These are phyloP conservation scores for Neurospora sp. DNA, from an alignment of 495 filamentous ascomycete species.

Conservation along the genomic window DNA sequence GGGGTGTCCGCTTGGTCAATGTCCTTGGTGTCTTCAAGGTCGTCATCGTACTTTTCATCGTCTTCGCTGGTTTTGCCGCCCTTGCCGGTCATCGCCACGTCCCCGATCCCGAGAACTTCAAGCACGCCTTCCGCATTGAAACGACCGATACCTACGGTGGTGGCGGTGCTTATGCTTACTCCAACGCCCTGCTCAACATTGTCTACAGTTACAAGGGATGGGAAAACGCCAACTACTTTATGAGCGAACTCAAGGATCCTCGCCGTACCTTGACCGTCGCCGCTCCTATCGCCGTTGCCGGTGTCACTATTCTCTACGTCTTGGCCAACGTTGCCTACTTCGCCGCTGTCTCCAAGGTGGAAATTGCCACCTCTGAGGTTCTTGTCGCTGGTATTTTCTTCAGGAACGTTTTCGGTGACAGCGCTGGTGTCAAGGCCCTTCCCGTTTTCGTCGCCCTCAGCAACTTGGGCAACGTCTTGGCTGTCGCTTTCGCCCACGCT, in stretches of 20 bases:
- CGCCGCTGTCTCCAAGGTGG: constrained; percentile 29
- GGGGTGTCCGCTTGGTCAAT: constrained; percentile 54
- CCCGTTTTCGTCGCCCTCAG: constrained; percentile 52
- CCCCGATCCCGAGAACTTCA: constrained; percentile 25
- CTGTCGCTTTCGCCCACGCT: constrained; percentile 41
- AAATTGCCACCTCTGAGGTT: constrained; percentile 41
- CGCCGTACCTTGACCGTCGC: constrained; percentile 51
- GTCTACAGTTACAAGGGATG: constrained; percentile 41
- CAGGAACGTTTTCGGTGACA: constrained; percentile 32
- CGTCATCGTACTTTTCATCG: constrained; percentile 51
- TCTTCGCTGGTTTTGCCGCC: constrained; percentile 46
- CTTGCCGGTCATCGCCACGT: constrained; percentile 3
- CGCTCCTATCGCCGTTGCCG: constrained; percentile 46
- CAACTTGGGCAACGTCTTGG: constrained; percentile 49
- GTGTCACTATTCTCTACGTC: constrained; percentile 51
- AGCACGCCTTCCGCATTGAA: constrained; percentile 18
- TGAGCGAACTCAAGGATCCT: constrained; percentile 51
- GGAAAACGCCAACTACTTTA: constrained; percentile 39
- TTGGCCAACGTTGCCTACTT: constrained; percentile 57
- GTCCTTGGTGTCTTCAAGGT: constrained; percentile 57
- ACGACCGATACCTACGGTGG: constrained; percentile 27
- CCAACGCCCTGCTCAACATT: constrained; percentile 39
- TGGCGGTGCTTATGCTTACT: constrained; percentile 23
- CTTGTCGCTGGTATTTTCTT: constrained; percentile 40
- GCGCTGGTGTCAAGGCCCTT: constrained; percentile 31